These are phyloP conservation scores for Solanum tarapatanum DNA, from an alignment of 257 asterid species.

Conservation along the genomic window DNA sequence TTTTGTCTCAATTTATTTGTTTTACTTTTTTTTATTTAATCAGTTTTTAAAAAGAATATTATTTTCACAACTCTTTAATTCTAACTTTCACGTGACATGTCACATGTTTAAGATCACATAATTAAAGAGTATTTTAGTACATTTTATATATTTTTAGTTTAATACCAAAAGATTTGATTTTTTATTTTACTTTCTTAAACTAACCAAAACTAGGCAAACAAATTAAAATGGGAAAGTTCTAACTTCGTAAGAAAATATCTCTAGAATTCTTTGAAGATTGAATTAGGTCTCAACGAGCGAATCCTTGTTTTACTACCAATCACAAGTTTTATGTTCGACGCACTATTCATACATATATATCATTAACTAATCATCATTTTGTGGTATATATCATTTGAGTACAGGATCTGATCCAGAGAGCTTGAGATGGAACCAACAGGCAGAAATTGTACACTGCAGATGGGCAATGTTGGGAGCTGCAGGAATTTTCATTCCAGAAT, in stretches of 20 bases:
- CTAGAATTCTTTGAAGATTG: not conserved
- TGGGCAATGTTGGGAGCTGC: slow-evolving; percentile 99
- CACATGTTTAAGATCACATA: too few species aligned
- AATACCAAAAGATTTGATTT: too few species aligned
- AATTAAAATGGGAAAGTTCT: too few species aligned
- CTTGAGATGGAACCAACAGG: slow-evolving; percentile 81
- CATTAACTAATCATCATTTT: not conserved
- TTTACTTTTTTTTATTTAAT: too few species aligned
- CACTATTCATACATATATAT: too few species aligned
- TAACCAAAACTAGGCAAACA: too few species aligned
- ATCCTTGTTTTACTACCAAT: not conserved
- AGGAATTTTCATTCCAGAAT: slow-evolving; percentile 93
- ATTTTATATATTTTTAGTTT: too few species aligned
- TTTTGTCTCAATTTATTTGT: not conserved
- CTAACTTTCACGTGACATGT: too few species aligned
- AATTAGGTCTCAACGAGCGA: not conserved
- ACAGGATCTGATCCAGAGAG: slow-evolving; percentile 92
- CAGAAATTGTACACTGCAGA: slow-evolving; percentile 91
- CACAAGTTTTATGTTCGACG: not conserved
- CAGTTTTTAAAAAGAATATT: too few species aligned
- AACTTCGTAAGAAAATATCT: not conserved
- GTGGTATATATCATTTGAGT: not conserved
- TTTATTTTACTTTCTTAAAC: too few species aligned
- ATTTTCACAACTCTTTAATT: too few species aligned
- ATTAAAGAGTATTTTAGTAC: too few species aligned